Base-by-base conservation (phyloP, 129 eudicot genomes). In the Apium graveolens region DNA sequence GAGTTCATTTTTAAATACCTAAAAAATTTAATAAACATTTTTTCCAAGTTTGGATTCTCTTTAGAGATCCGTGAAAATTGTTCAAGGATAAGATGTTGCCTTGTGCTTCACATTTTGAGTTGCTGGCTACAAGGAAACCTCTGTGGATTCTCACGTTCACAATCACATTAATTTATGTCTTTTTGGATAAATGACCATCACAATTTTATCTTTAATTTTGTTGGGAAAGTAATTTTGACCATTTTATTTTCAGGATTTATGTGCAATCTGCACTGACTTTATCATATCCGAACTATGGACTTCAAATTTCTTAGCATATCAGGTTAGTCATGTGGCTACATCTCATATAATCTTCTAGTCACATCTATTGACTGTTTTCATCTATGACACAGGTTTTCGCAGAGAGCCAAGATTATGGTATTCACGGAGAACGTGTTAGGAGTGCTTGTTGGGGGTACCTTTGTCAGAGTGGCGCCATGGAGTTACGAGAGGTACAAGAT, bases 371-470 rank as follows among this genome's bases (percentile, higher is more conserved):
- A 83, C n/a, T 12, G 45, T 70, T 21, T 81, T 27, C 75, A 73
- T 84, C 79, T 78, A 45, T 42, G 53, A 76, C 76, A 27, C 81
- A 96, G 99, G 92, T 92, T 76, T 96, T 96, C 66, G 99, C 95
- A 24, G 99, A 96, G 83, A 89, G 93, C 77, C 99, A 96, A 87
- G 97, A 96, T 85, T 96, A 96, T 86, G 97, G 99, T 53, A 79
- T 79, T 53, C 96, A 96, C 82, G 99, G 99, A 32, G 99, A 96
- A 81, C 96, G 99, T 76, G 99, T 96, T 70, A 92, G 97, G 90
- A 90, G 78, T 90, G 99, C 99, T 89, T 96, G 99, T 74, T 96
- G 99, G 99, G 99, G 99, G 45, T 92, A 92, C 82, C 95, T 95
- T 76, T 95, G 99, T 89, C 99, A 95, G 79, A 90, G 97, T 81